phyloP scores from a whole-genome alignment of 768 basidiomycete genomes.

The Tulasnella calospora region DNA sequence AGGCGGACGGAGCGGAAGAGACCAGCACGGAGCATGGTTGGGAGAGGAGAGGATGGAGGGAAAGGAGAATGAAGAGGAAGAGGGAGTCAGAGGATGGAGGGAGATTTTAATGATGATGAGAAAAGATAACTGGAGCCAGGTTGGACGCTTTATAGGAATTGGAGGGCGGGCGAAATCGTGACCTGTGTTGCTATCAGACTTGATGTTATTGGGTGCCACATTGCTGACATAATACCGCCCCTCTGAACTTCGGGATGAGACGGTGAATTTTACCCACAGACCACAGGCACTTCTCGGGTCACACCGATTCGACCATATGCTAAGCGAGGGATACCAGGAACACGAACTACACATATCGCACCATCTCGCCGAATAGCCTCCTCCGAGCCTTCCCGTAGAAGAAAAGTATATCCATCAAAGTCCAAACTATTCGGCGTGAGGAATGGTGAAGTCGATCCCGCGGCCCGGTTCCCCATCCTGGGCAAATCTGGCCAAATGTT shows the following conservation, averaged over 20 bases:
- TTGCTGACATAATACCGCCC: not conserved
- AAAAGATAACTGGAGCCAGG: not conserved
- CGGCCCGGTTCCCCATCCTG: not conserved
- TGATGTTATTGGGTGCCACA: not conserved
- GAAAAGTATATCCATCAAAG: not conserved
- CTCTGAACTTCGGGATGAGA: not conserved
- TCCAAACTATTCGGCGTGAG: not conserved
- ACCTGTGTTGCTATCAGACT: not conserved
- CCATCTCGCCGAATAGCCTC: not conserved
- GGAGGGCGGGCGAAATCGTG: not conserved
- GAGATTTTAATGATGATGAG: not conserved
- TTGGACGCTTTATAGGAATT: not conserved
- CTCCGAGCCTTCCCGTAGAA: not conserved
- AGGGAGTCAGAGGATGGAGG: not conserved
- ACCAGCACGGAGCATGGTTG: constrained; percentile 19
- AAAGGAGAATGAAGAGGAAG: not conserved
- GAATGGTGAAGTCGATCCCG: not conserved
- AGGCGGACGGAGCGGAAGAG: not conserved
- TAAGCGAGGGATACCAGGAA: constrained; percentile 4
- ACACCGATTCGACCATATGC: not conserved
- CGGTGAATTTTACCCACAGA: not conserved
- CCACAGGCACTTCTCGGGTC: not conserved
- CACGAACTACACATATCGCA: not conserved
- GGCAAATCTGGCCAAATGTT: not conserved
- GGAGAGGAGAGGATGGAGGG: not conserved